Percentiles rank a stretch among this genome's conserved stretches.
phyloP scores from a whole-genome alignment of 345 rosid genomes.

The Hevea brasiliensis region DNA sequence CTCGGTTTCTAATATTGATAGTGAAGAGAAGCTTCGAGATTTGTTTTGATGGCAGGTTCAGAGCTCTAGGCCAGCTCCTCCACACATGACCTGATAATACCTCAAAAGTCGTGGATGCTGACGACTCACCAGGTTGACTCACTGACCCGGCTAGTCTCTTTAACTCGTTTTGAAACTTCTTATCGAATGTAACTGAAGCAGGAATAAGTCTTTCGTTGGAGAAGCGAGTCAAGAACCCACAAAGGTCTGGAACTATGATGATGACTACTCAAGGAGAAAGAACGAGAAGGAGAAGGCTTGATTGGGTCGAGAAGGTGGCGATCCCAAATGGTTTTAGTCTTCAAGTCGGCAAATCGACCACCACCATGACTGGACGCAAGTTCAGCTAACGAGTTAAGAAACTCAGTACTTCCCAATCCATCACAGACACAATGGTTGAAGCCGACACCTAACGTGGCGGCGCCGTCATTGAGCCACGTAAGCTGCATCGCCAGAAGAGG shows the following conservation, averaged over 20 bases:
- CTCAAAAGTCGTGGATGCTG: constrained; percentile 60
- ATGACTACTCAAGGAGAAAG: constrained; percentile 68
- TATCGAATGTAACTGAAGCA: constrained; percentile 52
- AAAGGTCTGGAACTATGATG: constrained; percentile 53
- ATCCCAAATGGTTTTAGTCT: constrained; percentile 64
- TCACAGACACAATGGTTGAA: constrained; percentile 72
- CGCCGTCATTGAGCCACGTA: constrained; percentile 82
- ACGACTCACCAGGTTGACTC: constrained; percentile 23
- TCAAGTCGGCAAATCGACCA: constrained; percentile 1
- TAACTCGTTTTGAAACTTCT: constrained; percentile 46
- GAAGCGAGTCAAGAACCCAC: constrained; percentile 64
- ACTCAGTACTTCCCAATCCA: constrained; percentile 75
- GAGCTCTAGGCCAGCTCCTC: constrained; percentile 79
- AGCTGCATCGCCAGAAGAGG: constrained; percentile 78
- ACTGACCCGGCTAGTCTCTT: constrained; percentile 44
- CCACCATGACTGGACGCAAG: constrained; percentile 32
- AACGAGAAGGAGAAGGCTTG: not conserved
- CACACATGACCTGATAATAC: constrained; percentile 82
- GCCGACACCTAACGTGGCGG: constrained; percentile 63
- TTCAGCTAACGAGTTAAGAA: constrained; percentile 63
- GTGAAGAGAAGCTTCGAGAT: constrained; percentile 69
- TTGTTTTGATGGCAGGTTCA: constrained; percentile 68
- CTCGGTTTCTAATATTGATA: constrained; percentile 61
- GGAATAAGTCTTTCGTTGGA: constrained; percentile 56
- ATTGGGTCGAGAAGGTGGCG: constrained; percentile 60